Percentiles rank a stretch among this genome's conserved stretches.
These are phyloP conservation scores for Claviceps cyperi DNA, from an alignment of 2,329 filamentous ascomycete species.

Conservation along the genomic window DNA sequence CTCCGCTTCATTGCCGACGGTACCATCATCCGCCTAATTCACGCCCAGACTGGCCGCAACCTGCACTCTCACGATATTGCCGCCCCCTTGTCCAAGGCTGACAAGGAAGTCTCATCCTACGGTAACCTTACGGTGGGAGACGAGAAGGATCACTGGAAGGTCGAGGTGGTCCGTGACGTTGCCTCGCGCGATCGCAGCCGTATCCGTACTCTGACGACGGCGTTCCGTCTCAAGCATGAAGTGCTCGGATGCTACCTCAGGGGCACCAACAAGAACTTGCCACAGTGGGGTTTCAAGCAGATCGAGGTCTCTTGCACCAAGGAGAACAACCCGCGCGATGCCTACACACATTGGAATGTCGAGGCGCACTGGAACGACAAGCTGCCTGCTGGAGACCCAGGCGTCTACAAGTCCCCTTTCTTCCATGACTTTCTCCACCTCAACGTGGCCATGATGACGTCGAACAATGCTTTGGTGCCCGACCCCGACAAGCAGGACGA, in stretches of 20 bases:
- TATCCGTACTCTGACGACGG: constrained; percentile 81
- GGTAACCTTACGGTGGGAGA: constrained; percentile 92
- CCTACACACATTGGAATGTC: constrained; percentile 98
- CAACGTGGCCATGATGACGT: constrained; percentile 99
- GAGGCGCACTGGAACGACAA: constrained; percentile 91
- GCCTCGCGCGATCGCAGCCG: constrained; percentile 72
- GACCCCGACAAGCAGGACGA: constrained; percentile 99
- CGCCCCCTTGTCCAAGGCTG: constrained; percentile 76
- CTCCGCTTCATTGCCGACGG: constrained; percentile 67
- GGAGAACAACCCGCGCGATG: constrained; percentile 79
- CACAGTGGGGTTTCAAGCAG: constrained; percentile 99
- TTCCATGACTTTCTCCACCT: constrained; percentile 94
- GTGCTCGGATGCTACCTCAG: constrained; percentile 83
- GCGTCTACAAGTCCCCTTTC: constrained; percentile 92
- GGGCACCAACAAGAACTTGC: constrained; percentile 88
- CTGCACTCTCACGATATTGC: constrained; percentile 86
- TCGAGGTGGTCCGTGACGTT: constrained; percentile 85
- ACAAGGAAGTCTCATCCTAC: constrained; percentile 89
- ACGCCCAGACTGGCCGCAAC: constrained; percentile 92
- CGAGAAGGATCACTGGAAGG: constrained; percentile 91
- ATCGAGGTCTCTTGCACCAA: constrained; percentile 95
- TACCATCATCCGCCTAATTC: constrained; percentile 70
- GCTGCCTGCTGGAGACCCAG: constrained; percentile 75
- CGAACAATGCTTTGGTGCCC: constrained; percentile 93
- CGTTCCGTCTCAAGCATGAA: constrained; percentile 76